A percentile compares a stretch with the other conserved stretches of the same genome.
Conservation (phyloP, 2,329 filamentous ascomycete genomes). For the Daldinia eschscholtzii region DNA sequence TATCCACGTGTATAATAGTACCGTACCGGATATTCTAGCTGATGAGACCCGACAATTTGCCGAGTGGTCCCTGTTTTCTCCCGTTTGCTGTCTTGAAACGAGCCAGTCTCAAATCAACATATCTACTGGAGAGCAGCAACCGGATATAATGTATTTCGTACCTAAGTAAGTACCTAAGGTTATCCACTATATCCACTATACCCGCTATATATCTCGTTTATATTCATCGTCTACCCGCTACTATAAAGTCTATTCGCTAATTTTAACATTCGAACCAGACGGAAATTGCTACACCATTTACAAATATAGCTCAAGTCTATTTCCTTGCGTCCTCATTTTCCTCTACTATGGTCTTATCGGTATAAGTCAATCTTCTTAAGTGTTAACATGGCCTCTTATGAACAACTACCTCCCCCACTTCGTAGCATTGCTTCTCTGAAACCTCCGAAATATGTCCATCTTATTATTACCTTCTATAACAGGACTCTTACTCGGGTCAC, state of each 20-base stretch:
- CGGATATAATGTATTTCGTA: too few species aligned
- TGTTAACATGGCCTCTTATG: background rate
- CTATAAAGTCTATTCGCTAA: too few species aligned
- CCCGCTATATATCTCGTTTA: background rate
- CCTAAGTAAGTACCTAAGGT: too few species aligned
- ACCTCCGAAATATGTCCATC: background rate
- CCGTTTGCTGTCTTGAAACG: background rate
- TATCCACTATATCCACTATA: background rate
- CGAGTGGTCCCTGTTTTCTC: background rate
- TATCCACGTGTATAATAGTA: background rate
- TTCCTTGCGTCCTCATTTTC: too few species aligned
- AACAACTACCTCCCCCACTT: background rate
- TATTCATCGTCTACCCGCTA: too few species aligned
- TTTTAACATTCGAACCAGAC: too few species aligned
- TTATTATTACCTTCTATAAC: conserved; percentile 5
- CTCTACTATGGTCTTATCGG: too few species aligned
- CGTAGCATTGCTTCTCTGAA: background rate
- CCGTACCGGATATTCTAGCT: background rate
- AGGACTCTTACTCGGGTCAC: background rate
- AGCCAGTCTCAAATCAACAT: background rate
- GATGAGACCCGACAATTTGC: background rate
- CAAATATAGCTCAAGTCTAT: too few species aligned
- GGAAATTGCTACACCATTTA: too few species aligned
- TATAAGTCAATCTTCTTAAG: background rate
- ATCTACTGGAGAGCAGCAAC: too few species aligned